Evolutionary conservation across 768 basidiomycete species (phyloP), one percentile per base, ranked within the genome.

Genomic region (Lentinus brumalis): DNA sequence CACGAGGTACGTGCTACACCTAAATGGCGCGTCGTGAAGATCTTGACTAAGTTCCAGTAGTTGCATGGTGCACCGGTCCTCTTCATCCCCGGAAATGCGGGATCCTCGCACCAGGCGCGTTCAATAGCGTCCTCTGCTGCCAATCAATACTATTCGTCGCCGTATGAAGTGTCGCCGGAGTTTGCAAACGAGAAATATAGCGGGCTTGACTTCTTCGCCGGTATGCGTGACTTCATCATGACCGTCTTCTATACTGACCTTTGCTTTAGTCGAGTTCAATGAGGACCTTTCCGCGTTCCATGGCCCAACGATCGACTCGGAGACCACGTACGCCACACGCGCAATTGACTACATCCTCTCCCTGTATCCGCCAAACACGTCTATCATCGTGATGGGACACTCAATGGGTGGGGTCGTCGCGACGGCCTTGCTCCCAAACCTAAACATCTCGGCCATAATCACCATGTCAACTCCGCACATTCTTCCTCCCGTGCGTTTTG

Each of bases 401-500:
- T 98, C 96, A 11, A 99, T 99, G 97, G 97, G 97, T 26, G 97
- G 97, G 10, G 77, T 96, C 50, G 94, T 96, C 5, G 94, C 92
- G 9, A 86, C 87, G 0, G 86, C 91, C 5, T 79, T 96, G 14
- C 83, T 96, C 10, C 85, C 90, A 2, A 84, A 86, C 6, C 65
- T 71, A 8, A 73, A 85, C 56, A 85, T 96, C 42, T 85, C 89
- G 9, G 84, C 87, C 0, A 81, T 98, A 60, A 83, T 98, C 69
- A 98, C 97, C n/a, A 92, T 99, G 91, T 94, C 94, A 0, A 92
- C 96, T 0, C 97, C 97, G 0, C 93, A 97, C 68, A 81, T 81
- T 2, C 80, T 94, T 2, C 91, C 96, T 4, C 96, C 97, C 0
- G 92, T 90, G 1, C 85, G 94, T 0, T 89, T 98, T 66, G 95